These are phyloP conservation scores for Corynascus novoguineensis DNA, from an alignment of 495 filamentous ascomycete species.

Conservation along the genomic window DNA sequence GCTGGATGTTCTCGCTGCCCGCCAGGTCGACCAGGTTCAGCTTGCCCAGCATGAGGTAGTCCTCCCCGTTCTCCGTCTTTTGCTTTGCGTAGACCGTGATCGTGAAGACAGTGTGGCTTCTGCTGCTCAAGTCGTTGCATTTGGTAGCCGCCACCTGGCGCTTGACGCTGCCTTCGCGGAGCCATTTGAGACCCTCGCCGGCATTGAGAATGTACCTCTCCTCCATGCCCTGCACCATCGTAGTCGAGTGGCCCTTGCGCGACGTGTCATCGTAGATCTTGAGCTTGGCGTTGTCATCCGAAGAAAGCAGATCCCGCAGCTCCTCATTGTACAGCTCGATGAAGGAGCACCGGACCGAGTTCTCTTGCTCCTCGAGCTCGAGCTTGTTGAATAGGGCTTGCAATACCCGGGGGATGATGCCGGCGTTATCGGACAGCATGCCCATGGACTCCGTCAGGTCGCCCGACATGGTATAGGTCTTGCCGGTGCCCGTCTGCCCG, in stretches of 20 bases:
- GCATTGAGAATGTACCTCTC: slow-evolving; percentile 86
- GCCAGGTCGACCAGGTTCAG: slow-evolving; percentile 94
- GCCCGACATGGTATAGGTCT: slow-evolving; percentile 99
- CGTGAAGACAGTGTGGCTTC: slow-evolving; percentile 95
- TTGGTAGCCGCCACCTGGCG: slow-evolving; percentile 96
- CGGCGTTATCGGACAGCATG: slow-evolving; percentile 81
- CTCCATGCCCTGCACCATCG: slow-evolving; percentile 95
- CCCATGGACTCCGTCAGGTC: slow-evolving; percentile 86
- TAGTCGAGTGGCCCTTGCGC: slow-evolving; percentile 70
- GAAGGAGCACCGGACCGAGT: slow-evolving; percentile 93
- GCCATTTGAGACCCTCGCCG: slow-evolving; percentile 73
- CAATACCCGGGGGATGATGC: slow-evolving; percentile 86
- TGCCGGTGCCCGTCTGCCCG: slow-evolving; percentile 94
- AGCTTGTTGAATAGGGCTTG: slow-evolving; percentile 82
- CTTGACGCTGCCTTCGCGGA: slow-evolving; percentile 86
- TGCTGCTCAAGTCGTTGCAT: slow-evolving; percentile 93
- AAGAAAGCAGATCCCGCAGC: slow-evolving; percentile 76
- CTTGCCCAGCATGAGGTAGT: slow-evolving; percentile 89
- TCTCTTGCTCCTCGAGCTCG: slow-evolving; percentile 70
- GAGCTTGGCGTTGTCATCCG: slow-evolving; percentile 74
- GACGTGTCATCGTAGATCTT: slow-evolving; percentile 93
- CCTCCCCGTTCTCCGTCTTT: slow-evolving; percentile 69
- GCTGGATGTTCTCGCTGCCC: slow-evolving; percentile 94
- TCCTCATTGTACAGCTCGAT: slow-evolving; percentile 99
- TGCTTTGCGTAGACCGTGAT: slow-evolving; percentile 84